Evolutionary conservation across 371 early-diverging fungal genomes (phyloP).

Genomic region (Rhizopus stolonifer): DNA sequence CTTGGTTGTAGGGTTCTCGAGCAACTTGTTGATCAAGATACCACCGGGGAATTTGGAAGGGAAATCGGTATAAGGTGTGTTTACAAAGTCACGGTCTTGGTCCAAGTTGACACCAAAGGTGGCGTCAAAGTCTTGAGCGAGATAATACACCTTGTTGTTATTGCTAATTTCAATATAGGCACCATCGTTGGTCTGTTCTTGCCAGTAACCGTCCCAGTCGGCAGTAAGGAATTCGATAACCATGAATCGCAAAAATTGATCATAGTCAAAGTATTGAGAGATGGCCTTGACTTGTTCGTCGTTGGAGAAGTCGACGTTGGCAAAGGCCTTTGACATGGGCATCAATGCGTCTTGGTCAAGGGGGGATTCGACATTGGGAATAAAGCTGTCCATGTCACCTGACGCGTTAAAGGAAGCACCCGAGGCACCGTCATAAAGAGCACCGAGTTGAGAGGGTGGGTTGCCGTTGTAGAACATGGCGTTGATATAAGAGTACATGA

Average conservation of each 20-base stretch:
- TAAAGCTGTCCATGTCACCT: slow-evolving; percentile 30
- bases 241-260: slow-evolving; percentile 56
- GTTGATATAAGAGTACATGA: slow-evolving; percentile 44
- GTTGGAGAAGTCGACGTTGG: slow-evolving; percentile 30
- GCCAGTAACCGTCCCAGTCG: slow-evolving; percentile 63
- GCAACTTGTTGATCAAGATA: slow-evolving; percentile 51
- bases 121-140: slow-evolving; percentile 58
- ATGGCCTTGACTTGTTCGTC: slow-evolving; percentile 41
- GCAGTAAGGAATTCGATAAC: slow-evolving; percentile 58
- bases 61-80: slow-evolving; percentile 38
- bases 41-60: slow-evolving; percentile 36
- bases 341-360: slow-evolving; percentile 29
- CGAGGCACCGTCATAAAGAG: slow-evolving; percentile 55
- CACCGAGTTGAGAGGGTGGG: slow-evolving; percentile 42
- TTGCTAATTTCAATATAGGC: slow-evolving; percentile 51
- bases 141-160: slow-evolving; percentile 41
- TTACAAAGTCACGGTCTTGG: slow-evolving; percentile 27
- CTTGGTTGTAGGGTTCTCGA: slow-evolving; percentile 39
- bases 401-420: slow-evolving; percentile 47
- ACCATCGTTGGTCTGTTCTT: slow-evolving; percentile 54
- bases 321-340: slow-evolving; percentile 35
- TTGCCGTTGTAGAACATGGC: slow-evolving; percentile 53
- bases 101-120: slow-evolving; percentile 59
- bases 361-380: slow-evolving; percentile 38
- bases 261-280: slow-evolving; percentile 41